Evolutionary conservation across 2,329 filamentous ascomycete genomes (phyloP), one percentile per base, ranked within the genome.

Genomic region (Neopestalotiopsis clavispora): DNA sequence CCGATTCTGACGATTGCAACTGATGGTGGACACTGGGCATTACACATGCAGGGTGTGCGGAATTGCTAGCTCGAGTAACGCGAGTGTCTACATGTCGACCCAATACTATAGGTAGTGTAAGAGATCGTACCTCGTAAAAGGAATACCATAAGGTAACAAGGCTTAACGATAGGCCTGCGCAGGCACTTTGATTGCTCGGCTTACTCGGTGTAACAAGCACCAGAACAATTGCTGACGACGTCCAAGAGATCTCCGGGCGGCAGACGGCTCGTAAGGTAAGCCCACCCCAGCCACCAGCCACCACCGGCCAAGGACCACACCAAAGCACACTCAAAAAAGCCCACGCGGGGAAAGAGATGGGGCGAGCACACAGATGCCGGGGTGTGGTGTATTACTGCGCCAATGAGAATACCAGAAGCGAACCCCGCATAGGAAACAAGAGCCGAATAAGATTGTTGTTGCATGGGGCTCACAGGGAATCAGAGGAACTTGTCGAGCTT

Each of bases 281-380:
- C 57, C 17, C 13, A 17, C 23, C n/a, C 13, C 23, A 30, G 57
- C 23, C 23, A 56, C 30, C 30, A 20, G 59, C 59, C 34, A 34
- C 4, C 17, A 17, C 30, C 58, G 34, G 58, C 58, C 58, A 61
- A 28, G 23, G 34, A 38, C 34, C 59, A 5, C 14, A n/a, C 45
- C n/a, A 17, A 28, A 28, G 23, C 23, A 28, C 23, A 28, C 23
- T 28, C 23, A 28, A 28, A 10, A 14, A 40, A 61, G 34, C 32
- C 59, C 59, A 61, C 32, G 59, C 59, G 59, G 59, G 59, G 59
- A 61, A 61, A 61, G 59, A 61, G 23, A 61, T 40, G 59, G 59
- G 59, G 59, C 59, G 34, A 30, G 14, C 34, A 20, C 14, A 30
- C 30, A 12, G 30, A 34, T 59, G 23, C 23, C 57, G 30, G 57